phyloP scores from a whole-genome alignment of 202 grass and related monocot species.

The Brachypodium distachyon region DNA sequence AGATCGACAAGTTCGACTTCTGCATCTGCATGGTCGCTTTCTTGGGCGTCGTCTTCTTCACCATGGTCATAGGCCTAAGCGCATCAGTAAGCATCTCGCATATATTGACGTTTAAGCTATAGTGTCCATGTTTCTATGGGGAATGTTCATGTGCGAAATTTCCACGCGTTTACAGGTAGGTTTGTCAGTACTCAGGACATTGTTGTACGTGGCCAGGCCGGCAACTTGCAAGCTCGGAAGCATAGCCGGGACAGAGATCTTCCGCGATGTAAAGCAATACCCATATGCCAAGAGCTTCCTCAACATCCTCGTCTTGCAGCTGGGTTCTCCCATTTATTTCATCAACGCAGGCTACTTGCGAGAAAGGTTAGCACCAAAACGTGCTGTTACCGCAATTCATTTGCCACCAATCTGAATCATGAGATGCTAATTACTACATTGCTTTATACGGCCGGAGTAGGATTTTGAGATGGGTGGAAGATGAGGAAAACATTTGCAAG shows the following conservation, averaged over 20 bases:
- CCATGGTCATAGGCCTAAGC: slow-evolving; percentile 74
- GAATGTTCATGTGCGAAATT: neutral
- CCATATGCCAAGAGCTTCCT: slow-evolving; percentile 36
- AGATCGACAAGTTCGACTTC: slow-evolving; percentile 96
- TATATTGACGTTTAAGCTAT: neutral
- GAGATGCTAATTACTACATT: neutral
- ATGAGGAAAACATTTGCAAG: slow-evolving; percentile 38
- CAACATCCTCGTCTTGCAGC: slow-evolving; percentile 54
- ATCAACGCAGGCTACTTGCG: slow-evolving; percentile 68
- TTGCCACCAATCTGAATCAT: no score
- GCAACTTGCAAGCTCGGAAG: slow-evolving; percentile 67
- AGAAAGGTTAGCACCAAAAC: slow-evolving; percentile 47
- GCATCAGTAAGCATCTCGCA: slow-evolving; percentile 46
- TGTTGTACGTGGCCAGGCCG: slow-evolving; percentile 76
- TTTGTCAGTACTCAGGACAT: slow-evolving; percentile 64
- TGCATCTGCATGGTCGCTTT: slow-evolving; percentile 83
- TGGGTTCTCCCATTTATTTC: slow-evolving; percentile 81
- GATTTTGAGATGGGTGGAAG: slow-evolving; percentile 90
- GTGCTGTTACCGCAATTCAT: neutral
- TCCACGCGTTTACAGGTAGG: slow-evolving; percentile 43
- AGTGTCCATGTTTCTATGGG: neutral
- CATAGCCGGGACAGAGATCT: slow-evolving; percentile 51
- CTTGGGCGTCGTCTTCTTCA: slow-evolving; percentile 78
- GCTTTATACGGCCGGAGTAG: slow-evolving; percentile 32
- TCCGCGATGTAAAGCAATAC: slow-evolving; percentile 66